Evolutionary conservation across 2,329 filamentous ascomycete genomes (phyloP).

Genomic region (Diplodia scrobiculata): DNA sequence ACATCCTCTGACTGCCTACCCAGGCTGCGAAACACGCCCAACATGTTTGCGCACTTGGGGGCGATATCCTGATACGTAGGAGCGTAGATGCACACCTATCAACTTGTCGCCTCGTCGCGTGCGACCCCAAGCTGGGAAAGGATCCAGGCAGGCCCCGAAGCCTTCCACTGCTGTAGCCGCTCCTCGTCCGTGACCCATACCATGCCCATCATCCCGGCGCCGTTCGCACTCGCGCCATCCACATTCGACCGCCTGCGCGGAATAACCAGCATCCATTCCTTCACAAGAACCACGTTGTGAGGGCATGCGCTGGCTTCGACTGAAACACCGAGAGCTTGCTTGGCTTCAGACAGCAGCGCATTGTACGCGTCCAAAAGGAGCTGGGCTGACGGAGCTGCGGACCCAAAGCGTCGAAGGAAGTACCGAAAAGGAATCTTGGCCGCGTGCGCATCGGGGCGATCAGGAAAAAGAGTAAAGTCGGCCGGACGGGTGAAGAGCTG

Average conservation of each 20-base stretch:
- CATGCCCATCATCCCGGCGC: slow-evolving; percentile 54
- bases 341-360: not conserved
- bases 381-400: not conserved
- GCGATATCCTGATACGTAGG: no score
- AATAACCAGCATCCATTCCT: slow-evolving; percentile 52
- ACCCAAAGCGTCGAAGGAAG: slow-evolving; percentile 35
- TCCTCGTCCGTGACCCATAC: slow-evolving; percentile 44
- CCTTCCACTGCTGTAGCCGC: slow-evolving; percentile 45
- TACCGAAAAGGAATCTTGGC: slow-evolving; percentile 43
- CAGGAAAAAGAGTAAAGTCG: slow-evolving; percentile 34
- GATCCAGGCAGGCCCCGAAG: slow-evolving; percentile 43
- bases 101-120: not conserved
- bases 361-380: not conserved
- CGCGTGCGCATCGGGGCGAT: slow-evolving; percentile 34
- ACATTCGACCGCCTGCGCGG: slow-evolving; percentile 46
- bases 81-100: no score
- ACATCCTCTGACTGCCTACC: no score
- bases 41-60: no score
- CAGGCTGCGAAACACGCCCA: no score
- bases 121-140: slow-evolving; percentile 43
- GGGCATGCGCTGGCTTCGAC: slow-evolving; percentile 39
- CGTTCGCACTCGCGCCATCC: slow-evolving; percentile 48
- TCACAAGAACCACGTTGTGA: slow-evolving; percentile 53
- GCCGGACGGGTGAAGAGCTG: slow-evolving; percentile 47
- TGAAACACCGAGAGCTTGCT: not conserved